These are phyloP conservation scores for Tetraselmis chui DNA, from an alignment of 139 green algal species.

Conservation along the genomic window DNA sequence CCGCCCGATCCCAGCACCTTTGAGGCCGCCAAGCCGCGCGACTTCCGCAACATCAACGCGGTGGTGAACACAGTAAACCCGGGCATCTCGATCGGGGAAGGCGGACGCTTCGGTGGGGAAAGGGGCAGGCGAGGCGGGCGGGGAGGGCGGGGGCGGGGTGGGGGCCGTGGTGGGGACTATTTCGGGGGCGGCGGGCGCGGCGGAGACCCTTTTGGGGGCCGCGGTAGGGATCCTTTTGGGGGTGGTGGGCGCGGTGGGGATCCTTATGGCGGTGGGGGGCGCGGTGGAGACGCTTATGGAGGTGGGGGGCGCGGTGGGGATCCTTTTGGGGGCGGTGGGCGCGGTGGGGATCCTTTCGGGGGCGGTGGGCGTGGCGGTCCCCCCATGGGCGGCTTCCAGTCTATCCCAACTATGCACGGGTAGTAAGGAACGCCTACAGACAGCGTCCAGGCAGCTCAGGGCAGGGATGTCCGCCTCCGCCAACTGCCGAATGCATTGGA, in stretches of 20 bases:
- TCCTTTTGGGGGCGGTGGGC: not conserved
- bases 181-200: no score
- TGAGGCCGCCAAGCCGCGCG: slow-evolving; percentile 69
- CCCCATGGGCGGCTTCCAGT: not conserved
- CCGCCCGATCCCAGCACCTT: slow-evolving; percentile 53
- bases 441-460: no score
- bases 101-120: not conserved
- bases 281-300: not conserved
- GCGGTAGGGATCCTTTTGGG: not conserved
- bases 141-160: no score
- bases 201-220: not conserved
- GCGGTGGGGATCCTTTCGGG: not conserved
- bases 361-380: not conserved
- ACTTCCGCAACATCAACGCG: slow-evolving; percentile 69
- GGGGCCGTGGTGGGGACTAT: not conserved
- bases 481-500: no score
- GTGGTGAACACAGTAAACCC: slow-evolving; percentile 71
- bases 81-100: slow-evolving; percentile 21
- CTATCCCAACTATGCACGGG: no score
- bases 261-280: not conserved
- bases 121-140: no score
- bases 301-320: no score
- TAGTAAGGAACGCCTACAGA: no score
- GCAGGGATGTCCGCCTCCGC: no score
- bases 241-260: not conserved